A percentile compares a stretch with the other conserved stretches of the same genome.
phyloP scores from a whole-genome alignment of 169 alveolate species.

The Cyclospora cayetanensis region DNA sequence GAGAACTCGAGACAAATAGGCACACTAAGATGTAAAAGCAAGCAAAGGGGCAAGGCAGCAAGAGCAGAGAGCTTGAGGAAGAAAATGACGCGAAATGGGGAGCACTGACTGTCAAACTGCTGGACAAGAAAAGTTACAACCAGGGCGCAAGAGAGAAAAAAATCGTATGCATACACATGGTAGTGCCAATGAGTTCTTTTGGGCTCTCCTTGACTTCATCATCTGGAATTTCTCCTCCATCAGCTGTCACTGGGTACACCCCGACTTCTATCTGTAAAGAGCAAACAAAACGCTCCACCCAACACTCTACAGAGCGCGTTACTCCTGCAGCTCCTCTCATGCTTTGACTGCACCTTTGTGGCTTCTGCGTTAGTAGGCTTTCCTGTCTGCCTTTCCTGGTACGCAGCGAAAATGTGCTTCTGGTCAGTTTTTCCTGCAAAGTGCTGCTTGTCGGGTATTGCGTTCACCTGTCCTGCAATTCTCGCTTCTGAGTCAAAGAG shows the following conservation, averaged over 20 bases:
- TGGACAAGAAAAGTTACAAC: background rate
- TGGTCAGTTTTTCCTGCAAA: no score
- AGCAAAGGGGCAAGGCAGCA: no score
- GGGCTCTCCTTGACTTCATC: constrained; percentile 61
- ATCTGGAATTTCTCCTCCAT: constrained; percentile 9
- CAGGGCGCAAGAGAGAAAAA: background rate
- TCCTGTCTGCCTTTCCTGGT: background rate
- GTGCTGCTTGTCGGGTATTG: no score
- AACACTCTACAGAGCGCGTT: no score
- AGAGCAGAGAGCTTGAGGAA: no score
- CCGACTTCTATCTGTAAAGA: constrained; percentile 11
- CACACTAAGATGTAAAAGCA: no score
- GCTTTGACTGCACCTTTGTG: background rate
- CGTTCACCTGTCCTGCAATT: background rate
- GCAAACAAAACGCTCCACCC: no score
- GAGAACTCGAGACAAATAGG: no score
- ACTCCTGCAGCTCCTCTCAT: no score
- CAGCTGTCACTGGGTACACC: constrained; percentile 32
- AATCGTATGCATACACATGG: background rate
- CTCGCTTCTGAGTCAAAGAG: constrained; percentile 37
- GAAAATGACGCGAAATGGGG: background rate
- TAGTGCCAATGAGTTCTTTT: constrained; percentile 26
- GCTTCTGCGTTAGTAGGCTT: background rate
- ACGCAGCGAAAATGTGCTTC: background rate
- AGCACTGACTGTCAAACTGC: background rate